Evolutionary conservation across 306 rosid genomes (phyloP).

Genomic region (Arachis stenosperma): DNA sequence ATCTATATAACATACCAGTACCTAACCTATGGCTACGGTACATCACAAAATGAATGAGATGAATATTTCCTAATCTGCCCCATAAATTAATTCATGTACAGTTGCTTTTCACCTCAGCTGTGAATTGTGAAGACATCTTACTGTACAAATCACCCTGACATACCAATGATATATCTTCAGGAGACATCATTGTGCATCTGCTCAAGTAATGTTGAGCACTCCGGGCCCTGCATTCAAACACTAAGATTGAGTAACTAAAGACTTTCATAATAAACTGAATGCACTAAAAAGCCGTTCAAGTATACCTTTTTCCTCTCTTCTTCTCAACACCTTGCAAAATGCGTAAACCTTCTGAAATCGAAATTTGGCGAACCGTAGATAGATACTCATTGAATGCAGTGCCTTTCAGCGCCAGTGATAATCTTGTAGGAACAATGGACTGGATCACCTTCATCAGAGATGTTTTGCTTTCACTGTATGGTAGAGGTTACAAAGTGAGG

Average conservation of each 20-base stretch:
- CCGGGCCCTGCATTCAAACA: constrained; percentile 55
- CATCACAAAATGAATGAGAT: constrained; percentile 28
- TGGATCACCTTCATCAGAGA: constrained; percentile 47
- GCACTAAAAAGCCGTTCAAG: constrained; percentile 11
- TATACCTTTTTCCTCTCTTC: constrained; percentile 66
- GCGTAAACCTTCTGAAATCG: constrained; percentile 69
- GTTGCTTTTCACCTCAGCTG: constrained; percentile 37
- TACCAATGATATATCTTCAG: constrained; percentile 67
- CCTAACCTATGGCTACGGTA: background rate
- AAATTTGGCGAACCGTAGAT: constrained; percentile 74
- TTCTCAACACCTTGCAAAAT: constrained; percentile 50
- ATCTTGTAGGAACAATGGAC: constrained; percentile 65
- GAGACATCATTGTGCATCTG: constrained; percentile 51
- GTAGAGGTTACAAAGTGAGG: constrained; percentile 28
- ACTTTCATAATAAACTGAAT: constrained; percentile 21
- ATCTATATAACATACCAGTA: constrained; percentile 9
- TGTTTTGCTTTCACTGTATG: constrained; percentile 57
- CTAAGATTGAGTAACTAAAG: constrained; percentile 26
- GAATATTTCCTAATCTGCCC: constrained; percentile 28
- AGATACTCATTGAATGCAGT: constrained; percentile 63
- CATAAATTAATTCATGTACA: constrained; percentile 39
- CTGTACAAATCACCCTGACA: constrained; percentile 52
- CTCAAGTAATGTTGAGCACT: constrained; percentile 75
- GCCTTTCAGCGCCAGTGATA: constrained; percentile 50
- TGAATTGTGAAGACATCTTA: constrained; percentile 42